Evolutionary conservation across 768 basidiomycete species (phyloP), one percentile per base, ranked within the genome.

Genomic region (Hortiboletus flavorubellus): DNA sequence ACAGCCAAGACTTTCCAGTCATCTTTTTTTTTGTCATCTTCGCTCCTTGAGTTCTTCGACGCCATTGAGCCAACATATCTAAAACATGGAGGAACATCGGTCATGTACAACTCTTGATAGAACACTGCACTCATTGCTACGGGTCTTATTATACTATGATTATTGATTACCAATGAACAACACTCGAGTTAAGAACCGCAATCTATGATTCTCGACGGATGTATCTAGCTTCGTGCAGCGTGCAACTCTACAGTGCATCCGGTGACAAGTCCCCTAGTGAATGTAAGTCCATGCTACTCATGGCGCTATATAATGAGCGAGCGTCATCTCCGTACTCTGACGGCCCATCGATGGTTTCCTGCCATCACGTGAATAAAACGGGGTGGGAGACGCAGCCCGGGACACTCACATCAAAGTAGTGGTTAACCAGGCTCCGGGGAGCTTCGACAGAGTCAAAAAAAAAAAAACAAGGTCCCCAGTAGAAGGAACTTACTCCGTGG

Each of bases 321-420:
- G 76, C 62, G n/a, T 89, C 87, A 45, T 90, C 91, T 2, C 86
- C 90, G 51, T 79, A 81, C 64, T 87, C 90, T 1, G 89, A 92
- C 9, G 76, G 80, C 8, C 79, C 76, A 61, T 89, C 88, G 42
- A 91, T 82, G 8, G 82, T 84, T 73, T 91, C 89, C 89, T 91
- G 58, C 9, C 42, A 26, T 56, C 11, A 11, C 5, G 35, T 64
- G 38, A 64, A 35, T 43, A 15, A 35, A 6, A 31, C 3, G 16
- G 7, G 16, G 21, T 8, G 30, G 49, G 26, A 46, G 10, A 48
- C 16, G 14, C 5, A 26, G 11, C 7, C 44, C 11, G 30, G 18
- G 30, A 41, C 8, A 76, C 87, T 59, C 54, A 91, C 96, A 72
- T 96, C 93, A 72, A 99, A 98, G 76, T 95, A 99, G 68, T 96